Conservation (phyloP, 179 eudicot genomes). For the Camellia oleifera region DNA sequence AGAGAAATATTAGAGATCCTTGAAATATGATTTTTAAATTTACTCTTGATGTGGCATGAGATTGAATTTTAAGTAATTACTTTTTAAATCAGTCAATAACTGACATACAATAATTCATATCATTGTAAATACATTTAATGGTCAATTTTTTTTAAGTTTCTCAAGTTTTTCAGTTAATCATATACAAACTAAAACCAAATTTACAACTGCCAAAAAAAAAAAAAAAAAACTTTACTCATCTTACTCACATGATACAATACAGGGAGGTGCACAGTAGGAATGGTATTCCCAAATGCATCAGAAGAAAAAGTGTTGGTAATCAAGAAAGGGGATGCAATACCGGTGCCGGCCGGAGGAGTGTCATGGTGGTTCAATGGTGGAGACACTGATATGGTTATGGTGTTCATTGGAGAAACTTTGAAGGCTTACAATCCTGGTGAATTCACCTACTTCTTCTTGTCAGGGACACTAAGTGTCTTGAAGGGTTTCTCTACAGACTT, state of each 20-base stretch:
- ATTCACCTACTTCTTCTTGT: constrained; percentile 23
- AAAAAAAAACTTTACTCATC: too few species aligned
- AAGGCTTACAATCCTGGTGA: constrained; percentile 21
- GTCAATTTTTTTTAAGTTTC: too few species aligned
- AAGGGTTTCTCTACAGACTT: constrained; percentile 29
- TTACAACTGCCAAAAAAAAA: too few species aligned
- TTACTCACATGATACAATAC: not conserved
- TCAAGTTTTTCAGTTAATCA: not conserved
- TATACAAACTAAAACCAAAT: too few species aligned
- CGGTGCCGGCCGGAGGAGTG: constrained; percentile 21
- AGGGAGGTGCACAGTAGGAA: constrained; percentile 40
- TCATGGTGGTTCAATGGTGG: constrained; percentile 57
- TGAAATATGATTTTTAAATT: too few species aligned
- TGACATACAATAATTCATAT: too few species aligned
- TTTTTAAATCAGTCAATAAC: too few species aligned
- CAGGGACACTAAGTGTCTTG: constrained; percentile 26
- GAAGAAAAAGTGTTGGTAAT: constrained; percentile 28
- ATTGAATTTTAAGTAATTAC: too few species aligned
- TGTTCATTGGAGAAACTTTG: constrained; percentile 39
- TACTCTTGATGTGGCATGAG: too few species aligned
- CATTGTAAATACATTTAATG: too few species aligned
- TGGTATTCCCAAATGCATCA: constrained; percentile 17
- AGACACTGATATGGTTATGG: constrained; percentile 18
- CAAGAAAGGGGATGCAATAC: constrained; percentile 33
- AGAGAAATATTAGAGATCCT: too few species aligned